Conservation (phyloP, 441 rosid genomes). For the Populus tomentosa region DNA sequence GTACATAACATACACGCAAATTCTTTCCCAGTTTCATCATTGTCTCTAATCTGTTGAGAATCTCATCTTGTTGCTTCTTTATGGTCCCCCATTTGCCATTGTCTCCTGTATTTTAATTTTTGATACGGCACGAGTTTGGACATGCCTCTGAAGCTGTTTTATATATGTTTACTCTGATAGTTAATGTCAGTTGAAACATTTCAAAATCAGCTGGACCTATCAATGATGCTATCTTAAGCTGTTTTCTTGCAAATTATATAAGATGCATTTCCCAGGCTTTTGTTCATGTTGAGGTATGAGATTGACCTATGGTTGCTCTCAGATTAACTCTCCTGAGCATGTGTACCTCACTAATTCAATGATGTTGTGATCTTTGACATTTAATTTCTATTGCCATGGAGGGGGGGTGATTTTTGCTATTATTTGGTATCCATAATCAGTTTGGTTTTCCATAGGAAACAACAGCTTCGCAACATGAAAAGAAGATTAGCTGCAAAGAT, state of each 20-base stretch:
- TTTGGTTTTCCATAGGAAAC: not conserved
- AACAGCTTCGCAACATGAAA: not conserved
- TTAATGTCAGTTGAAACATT: not conserved
- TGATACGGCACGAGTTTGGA: conserved; percentile 49
- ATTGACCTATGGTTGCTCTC: not conserved
- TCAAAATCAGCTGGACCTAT: not conserved
- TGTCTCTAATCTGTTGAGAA: not conserved
- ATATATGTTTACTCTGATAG: not conserved
- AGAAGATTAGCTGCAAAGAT: not conserved
- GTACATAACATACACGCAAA: not conserved
- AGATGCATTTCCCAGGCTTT: not conserved
- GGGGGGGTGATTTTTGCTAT: conserved; percentile 39
- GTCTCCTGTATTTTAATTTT: conserved; percentile 28
- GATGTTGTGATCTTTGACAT: not conserved
- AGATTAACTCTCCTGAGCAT: not conserved
- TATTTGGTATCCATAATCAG: not conserved
- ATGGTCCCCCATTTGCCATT: not conserved
- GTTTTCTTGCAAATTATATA: not conserved
- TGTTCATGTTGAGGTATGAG: not conserved
- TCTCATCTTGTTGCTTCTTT: not conserved
- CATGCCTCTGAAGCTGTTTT: conserved; percentile 67
- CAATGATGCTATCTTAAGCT: not conserved
- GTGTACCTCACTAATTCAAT: not conserved
- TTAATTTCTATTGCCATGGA: not conserved
- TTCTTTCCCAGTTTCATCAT: not conserved